Conservation (phyloP, 495 filamentous ascomycete species). For the Penicillium fimorum region DNA sequence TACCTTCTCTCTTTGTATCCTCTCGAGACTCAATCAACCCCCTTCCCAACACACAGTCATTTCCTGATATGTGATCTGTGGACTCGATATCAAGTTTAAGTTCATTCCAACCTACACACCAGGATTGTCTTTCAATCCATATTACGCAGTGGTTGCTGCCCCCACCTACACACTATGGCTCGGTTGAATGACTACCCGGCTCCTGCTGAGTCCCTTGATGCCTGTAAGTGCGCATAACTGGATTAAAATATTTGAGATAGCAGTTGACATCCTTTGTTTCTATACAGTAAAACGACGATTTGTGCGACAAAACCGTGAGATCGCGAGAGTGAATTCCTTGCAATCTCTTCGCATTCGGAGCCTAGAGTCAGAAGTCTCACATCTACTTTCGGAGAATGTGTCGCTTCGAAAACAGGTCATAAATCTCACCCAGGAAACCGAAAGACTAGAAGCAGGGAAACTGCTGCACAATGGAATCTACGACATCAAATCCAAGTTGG, state of each 20-base stretch:
- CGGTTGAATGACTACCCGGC: slow-evolving; percentile 79
- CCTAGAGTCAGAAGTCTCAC: slow-evolving; percentile 80
- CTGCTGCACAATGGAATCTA: slow-evolving; percentile 53
- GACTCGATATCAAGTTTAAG: not conserved
- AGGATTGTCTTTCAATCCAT: not conserved
- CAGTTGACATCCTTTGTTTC: slow-evolving; percentile 10
- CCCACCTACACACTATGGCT: slow-evolving; percentile 60
- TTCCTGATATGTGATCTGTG: not conserved
- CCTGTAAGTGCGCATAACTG: slow-evolving; percentile 55
- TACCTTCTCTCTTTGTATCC: slow-evolving; percentile 16
- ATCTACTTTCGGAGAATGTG: slow-evolving; percentile 83
- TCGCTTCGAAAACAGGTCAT: slow-evolving; percentile 76
- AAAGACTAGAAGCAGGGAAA: slow-evolving; percentile 47
- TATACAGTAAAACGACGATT: slow-evolving; percentile 77
- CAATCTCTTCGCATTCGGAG: slow-evolving; percentile 87
- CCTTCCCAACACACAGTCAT: not conserved
- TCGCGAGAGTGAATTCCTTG: slow-evolving; percentile 84
- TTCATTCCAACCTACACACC: not conserved
- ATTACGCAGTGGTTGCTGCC: slow-evolving; percentile 5
- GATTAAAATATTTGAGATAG: not conserved
- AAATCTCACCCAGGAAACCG: slow-evolving; percentile 66
- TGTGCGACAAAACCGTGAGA: slow-evolving; percentile 90
- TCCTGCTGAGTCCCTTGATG: slow-evolving; percentile 72
- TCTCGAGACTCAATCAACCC: not conserved
- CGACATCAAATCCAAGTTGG: slow-evolving; percentile 66